Base-by-base conservation (phyloP, 345 rosid species). In the Sisymbrium altissimum region DNA sequence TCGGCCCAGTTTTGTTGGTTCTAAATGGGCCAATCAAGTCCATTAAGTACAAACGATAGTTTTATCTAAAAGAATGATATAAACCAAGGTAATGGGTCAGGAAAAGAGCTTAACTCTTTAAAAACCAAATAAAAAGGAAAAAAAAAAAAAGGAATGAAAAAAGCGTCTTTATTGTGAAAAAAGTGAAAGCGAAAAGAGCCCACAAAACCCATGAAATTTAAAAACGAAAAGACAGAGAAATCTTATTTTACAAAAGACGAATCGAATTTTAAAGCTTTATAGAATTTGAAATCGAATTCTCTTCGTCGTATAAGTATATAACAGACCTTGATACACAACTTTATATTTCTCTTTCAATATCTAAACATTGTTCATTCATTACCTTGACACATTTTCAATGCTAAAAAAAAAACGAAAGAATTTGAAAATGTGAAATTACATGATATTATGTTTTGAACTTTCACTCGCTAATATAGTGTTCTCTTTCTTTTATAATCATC, bases 281-380 rank as follows among this genome's bases (percentile, higher is more conserved):
- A 69, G 54, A 69, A 43, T 43, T 71, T 40, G 54, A 72, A 52
- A 9, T 63, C 10, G 70, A 62, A 40, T 71, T 71, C 30, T 48
- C 59, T 61, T 71, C 41, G 39, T 53, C n/a, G n/a, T n/a, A n/a
- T n/a, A n/a, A n/a, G n/a, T 29, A 17, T 14, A 17, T 21, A 54
- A 55, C 21, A 30, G 4, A 54, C 17, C 14, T 15, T n/a, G n/a
- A n/a, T n/a, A n/a, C n/a, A n/a, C n/a, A n/a, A n/a, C n/a, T n/a
- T n/a, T n/a, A n/a, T n/a, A n/a, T 11, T 1, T 11, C 18, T 53
- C 5, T 53, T 53, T 27, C 1, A 25, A 27, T 19, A 10, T 54
- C 25, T 23, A 23, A 54, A 54, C 59, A 8, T 6, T 13, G 9
- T 25, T 53, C 59, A 54, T 54, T 54, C 11, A 29, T 3, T 27